Evolutionary conservation across 148 eudicot genomes (phyloP).

Genomic region (Suaeda aralocaspica): DNA sequence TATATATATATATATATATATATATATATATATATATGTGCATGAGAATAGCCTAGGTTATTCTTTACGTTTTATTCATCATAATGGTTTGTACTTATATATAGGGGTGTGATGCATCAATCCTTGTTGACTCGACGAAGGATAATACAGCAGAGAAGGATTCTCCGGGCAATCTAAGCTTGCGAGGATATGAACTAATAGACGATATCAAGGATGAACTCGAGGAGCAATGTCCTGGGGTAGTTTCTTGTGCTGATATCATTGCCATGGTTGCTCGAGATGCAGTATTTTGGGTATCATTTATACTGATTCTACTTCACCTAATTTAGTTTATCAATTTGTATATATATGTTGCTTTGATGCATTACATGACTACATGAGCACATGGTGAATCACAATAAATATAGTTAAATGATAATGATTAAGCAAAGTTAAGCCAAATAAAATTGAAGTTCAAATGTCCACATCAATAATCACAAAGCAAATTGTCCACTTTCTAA

Average conservation of each 20-base stretch:
- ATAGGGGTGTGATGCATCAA: constrained; percentile 90
- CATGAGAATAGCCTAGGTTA: no score
- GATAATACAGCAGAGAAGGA: constrained; percentile 87
- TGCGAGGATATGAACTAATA: constrained; percentile 72
- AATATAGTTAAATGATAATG: no score
- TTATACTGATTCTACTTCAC: neutral
- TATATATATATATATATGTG: no score
- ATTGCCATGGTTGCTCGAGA: constrained; percentile 85
- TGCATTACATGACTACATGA: no score
- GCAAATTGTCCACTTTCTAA: neutral
- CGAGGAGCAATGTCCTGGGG: constrained; percentile 72
- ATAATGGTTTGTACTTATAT: neutral
- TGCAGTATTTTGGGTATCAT: constrained; percentile 72
- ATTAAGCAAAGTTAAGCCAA: no score
- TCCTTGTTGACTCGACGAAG: constrained; percentile 70
- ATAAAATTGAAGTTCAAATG: no score
- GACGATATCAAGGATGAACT: constrained; percentile 56
- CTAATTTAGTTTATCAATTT: no score
- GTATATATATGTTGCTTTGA: no score
- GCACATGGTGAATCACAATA: no score
- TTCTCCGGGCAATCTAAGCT: constrained; percentile 81
- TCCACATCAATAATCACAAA: neutral
- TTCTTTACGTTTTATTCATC: no score
- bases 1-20: neutral
- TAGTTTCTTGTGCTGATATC: constrained; percentile 88